A percentile compares a stretch with the other conserved stretches of the same genome.
Evolutionary conservation across 164 flowering plant species (phyloP).

Genomic region (Berberis vulgaris): DNA sequence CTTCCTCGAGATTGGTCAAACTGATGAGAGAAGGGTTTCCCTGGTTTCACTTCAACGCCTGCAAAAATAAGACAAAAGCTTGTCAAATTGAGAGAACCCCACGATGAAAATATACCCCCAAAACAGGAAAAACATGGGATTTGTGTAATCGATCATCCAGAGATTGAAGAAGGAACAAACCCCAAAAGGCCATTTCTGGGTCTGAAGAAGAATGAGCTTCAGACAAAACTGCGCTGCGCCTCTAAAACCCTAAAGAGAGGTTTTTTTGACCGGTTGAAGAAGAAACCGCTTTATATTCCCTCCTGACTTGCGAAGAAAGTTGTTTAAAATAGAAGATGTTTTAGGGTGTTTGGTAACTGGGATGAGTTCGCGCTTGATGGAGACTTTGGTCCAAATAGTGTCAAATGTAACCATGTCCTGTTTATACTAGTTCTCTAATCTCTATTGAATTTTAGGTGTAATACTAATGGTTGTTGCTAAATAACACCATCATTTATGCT

Average conservation of each 20-base stretch:
- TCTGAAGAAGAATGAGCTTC: no score
- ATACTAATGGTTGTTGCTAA: no score
- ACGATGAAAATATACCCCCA: not conserved
- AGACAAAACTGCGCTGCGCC: not conserved
- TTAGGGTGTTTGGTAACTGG: no score
- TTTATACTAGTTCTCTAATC: no score
- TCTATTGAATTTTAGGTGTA: no score
- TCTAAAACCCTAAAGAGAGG: constrained; percentile 9
- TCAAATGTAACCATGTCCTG: no score
- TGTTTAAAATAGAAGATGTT: no score
- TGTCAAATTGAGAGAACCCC: not conserved
- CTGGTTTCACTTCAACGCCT: constrained; percentile 84
- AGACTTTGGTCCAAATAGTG: no score
- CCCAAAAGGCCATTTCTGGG: constrained; percentile 21
- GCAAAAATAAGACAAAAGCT: not conserved
- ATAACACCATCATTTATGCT: no score
- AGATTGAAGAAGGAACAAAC: constrained; percentile 8
- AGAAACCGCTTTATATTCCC: no score
- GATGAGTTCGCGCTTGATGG: no score
- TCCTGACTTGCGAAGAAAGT: no score
- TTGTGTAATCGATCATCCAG: not conserved
- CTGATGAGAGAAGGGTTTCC: constrained; percentile 41
- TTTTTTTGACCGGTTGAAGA: not conserved
- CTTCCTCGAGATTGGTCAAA: constrained; percentile 35
- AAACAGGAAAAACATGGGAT: not conserved